Evolutionary conservation across 768 basidiomycete species (phyloP).

Genomic region (Scleroderma bovista): DNA sequence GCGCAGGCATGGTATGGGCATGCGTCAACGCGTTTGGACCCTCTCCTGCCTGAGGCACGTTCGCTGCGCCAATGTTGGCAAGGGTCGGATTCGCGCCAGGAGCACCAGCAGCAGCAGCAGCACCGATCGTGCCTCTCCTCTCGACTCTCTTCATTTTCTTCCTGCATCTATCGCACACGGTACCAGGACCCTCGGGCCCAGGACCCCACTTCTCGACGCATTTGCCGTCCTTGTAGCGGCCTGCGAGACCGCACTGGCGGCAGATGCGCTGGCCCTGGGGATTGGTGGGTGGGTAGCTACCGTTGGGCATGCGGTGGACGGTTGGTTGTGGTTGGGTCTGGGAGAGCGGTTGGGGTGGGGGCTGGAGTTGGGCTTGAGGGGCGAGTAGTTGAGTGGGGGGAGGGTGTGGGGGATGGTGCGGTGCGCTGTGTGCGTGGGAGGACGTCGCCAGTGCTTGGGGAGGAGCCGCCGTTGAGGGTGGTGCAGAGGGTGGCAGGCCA

Average conservation of each 20-base stretch:
- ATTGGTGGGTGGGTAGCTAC: conserved; percentile 35
- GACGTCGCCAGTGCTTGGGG: no score
- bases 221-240: conserved; percentile 78
- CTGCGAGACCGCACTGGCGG: conserved; percentile 66
- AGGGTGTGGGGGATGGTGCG: no score
- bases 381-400: no score
- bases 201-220: conserved; percentile 89
- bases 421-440: no score
- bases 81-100: neutral
- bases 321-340: neutral
- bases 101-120: conserved; percentile 1
- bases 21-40: conserved; percentile 7
- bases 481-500: no score
- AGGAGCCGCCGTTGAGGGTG: no score
- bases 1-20: conserved; percentile 15
- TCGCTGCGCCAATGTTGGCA: conserved; percentile 9
- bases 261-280: conserved; percentile 69
- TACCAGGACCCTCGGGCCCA: conserved; percentile 77
- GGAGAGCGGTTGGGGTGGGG: neutral
- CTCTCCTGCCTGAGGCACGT: conserved; percentile 8
- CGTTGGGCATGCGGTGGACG: conserved; percentile 5
- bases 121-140: conserved; percentile 59
- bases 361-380: conserved; percentile 7
- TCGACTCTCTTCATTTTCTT: conserved; percentile 88
- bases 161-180: conserved; percentile 79